A percentile compares a stretch with the other conserved stretches of the same genome.
These are phyloP conservation scores for Hanseniaspora nectarophila DNA, from an alignment of 805 yeast species.

Conservation along the genomic window DNA sequence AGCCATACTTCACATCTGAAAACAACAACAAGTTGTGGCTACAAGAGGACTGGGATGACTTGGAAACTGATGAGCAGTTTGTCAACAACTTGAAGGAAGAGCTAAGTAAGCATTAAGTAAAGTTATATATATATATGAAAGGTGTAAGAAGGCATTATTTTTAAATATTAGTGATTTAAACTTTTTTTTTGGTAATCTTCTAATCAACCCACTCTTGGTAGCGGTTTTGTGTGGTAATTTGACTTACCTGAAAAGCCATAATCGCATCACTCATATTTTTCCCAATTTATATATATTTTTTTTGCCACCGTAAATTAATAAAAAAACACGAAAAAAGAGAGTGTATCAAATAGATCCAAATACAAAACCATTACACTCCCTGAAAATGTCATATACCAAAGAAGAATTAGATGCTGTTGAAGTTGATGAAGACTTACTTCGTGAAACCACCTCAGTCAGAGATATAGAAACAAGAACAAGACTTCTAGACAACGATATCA, in stretches of 20 bases:
- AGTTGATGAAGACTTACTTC: conserved; percentile 34
- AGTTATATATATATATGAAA: neutral
- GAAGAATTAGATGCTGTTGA: conserved; percentile 64
- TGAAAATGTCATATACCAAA: conserved; percentile 28
- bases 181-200: too few relatives aligned
- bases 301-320: conserved; percentile 4
- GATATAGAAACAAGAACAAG: conserved; percentile 80
- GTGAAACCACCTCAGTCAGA: conserved; percentile 49
- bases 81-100: conserved; percentile 55
- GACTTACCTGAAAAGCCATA: too few relatives aligned
- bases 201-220: neutral
- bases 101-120: conserved; percentile 19
- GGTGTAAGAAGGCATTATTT: neutral
- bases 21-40: conserved; percentile 12
- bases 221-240: neutral
- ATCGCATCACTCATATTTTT: too few relatives aligned
- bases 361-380: neutral
- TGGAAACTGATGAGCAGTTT: conserved; percentile 84
- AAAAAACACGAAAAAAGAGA: neutral
- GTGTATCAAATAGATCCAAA: neutral
- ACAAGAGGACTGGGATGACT: conserved; percentile 98
- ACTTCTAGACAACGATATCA: conserved; percentile 85
- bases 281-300: neutral
- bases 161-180: neutral
- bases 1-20: conserved; percentile 11